Percentiles rank a stretch among this genome's conserved stretches.
These are phyloP conservation scores for Auxenochlorella pyrenoidosa DNA, from an alignment of 139 green algal species.

Conservation along the genomic window DNA sequence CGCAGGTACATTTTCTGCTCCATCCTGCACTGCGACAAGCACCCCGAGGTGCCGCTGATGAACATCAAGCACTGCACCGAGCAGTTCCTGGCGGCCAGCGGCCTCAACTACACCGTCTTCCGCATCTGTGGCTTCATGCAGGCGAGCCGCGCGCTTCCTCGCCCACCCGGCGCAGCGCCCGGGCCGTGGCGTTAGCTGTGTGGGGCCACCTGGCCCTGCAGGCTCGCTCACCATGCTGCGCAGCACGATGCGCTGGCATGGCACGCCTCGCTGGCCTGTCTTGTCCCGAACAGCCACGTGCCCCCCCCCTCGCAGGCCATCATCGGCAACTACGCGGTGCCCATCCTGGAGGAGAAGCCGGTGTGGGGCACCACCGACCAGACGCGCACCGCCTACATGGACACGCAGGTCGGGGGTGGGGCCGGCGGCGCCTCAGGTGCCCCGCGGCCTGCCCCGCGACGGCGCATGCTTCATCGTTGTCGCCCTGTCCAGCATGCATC, in stretches of 20 bases:
- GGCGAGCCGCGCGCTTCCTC: slow-evolving; percentile 31
- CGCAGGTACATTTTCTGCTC: slow-evolving; percentile 96
- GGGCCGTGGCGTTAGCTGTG: too few species aligned
- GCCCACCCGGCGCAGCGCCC: not conserved
- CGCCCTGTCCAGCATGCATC: too few species aligned
- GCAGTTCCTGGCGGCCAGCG: slow-evolving; percentile 84
- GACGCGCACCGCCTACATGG: slow-evolving; percentile 95
- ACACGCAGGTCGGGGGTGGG: slow-evolving; percentile 65
- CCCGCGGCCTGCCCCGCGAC: too few species aligned
- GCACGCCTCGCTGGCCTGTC: too few species aligned
- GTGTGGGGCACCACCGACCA: slow-evolving; percentile 98
- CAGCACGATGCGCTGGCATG: too few species aligned
- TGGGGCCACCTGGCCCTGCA: too few species aligned
- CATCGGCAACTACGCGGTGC: slow-evolving; percentile 99
- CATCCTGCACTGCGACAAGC: slow-evolving; percentile 96
- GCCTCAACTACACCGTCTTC: slow-evolving; percentile 94
- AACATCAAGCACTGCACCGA: slow-evolving; percentile 96
- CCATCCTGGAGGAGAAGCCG: slow-evolving; percentile 95
- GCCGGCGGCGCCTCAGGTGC: not conserved
- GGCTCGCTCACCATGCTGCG: too few species aligned
- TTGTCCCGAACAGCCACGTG: too few species aligned
- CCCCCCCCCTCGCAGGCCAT: slow-evolving; percentile 84
- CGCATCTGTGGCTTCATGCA: slow-evolving; percentile 98
- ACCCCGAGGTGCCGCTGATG: slow-evolving; percentile 94
- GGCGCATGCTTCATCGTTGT: too few species aligned